Conservation (phyloP, 108 stramenopile species). For the Nannochloropsis gaditana region DNA sequence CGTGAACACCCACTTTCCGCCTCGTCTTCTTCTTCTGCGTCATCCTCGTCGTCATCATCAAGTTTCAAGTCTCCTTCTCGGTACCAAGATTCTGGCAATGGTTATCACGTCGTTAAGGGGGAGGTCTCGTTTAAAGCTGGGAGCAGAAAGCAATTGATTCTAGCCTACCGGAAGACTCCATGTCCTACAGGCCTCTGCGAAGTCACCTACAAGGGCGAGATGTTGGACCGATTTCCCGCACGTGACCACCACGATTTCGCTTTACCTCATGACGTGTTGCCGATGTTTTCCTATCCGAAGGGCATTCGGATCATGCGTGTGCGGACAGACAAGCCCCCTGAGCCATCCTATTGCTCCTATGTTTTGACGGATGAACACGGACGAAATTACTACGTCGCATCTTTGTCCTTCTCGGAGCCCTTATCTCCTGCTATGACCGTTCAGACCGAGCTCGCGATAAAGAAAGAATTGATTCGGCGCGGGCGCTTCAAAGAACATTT, state of each 20-base stretch:
- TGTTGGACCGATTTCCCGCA: neutral
- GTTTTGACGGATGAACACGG: neutral
- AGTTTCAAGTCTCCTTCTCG: neutral
- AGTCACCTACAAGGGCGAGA: slow-evolving; percentile 4
- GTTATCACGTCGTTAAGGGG: neutral
- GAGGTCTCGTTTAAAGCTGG: neutral
- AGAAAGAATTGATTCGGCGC: slow-evolving; percentile 1
- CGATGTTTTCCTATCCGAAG: slow-evolving; percentile 13
- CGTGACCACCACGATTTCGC: slow-evolving; percentile 7
- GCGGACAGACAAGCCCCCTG: slow-evolving; percentile 12
- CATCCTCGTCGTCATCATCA: neutral
- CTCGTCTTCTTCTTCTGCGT: neutral
- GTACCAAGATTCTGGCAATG: neutral
- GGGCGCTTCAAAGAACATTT: slow-evolving; percentile 16
- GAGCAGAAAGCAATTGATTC: neutral
- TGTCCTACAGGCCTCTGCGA: slow-evolving; percentile 19
- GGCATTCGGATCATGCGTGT: neutral
- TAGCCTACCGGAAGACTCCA: slow-evolving; percentile 2
- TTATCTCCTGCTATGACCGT: neutral
- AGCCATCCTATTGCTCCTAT: slow-evolving; percentile 20
- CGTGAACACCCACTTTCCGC: too few relatives aligned
- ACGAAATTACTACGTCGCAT: neutral
- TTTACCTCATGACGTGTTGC: slow-evolving; percentile 8
- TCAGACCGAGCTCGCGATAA: neutral
- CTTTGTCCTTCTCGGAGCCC: neutral